phyloP scores from a whole-genome alignment of 1,284 basidiomycete species.

The Ustilago bromivora region DNA sequence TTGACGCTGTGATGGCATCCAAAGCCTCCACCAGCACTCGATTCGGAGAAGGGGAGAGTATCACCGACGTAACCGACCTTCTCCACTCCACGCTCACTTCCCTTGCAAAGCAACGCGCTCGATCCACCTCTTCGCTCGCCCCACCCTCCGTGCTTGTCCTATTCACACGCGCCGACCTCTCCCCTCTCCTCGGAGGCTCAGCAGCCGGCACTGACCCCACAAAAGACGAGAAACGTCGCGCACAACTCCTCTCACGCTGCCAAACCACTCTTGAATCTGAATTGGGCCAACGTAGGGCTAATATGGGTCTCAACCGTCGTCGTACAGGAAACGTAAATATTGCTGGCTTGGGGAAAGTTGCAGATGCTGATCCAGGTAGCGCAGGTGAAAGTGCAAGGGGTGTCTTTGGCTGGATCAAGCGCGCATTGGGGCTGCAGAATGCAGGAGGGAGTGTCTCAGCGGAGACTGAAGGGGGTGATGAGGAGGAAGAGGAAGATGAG shows the following conservation, averaged over 20 bases:
- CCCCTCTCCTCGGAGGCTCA: conserved; percentile 58
- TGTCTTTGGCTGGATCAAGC: conserved; percentile 51
- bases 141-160: conserved; percentile 59
- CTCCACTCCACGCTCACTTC: conserved; percentile 58
- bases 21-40: conserved; percentile 34
- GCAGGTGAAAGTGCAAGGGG: conserved; percentile 16
- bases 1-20: conserved; percentile 63
- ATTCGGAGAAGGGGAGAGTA: conserved; percentile 28
- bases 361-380: conserved; percentile 17
- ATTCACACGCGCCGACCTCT: conserved; percentile 65
- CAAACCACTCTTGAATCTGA: conserved; percentile 58
- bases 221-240: conserved; percentile 56
- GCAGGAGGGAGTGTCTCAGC: conserved; percentile 12
- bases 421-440: conserved; percentile 25
- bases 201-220: conserved; percentile 39
- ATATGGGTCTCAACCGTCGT: conserved; percentile 55
- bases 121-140: conserved; percentile 9
- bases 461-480: conserved; percentile 39
- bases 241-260: conserved; percentile 62
- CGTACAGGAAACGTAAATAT: conserved; percentile 52
- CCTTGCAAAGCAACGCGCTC: conserved; percentile 42
- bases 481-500: conserved; percentile 56
- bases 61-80: conserved; percentile 53
- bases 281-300: conserved; percentile 52
- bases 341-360: conserved; percentile 60